Conservation (phyloP, 805 yeast genomes). For the Zygotorulaspora danielsina region DNA sequence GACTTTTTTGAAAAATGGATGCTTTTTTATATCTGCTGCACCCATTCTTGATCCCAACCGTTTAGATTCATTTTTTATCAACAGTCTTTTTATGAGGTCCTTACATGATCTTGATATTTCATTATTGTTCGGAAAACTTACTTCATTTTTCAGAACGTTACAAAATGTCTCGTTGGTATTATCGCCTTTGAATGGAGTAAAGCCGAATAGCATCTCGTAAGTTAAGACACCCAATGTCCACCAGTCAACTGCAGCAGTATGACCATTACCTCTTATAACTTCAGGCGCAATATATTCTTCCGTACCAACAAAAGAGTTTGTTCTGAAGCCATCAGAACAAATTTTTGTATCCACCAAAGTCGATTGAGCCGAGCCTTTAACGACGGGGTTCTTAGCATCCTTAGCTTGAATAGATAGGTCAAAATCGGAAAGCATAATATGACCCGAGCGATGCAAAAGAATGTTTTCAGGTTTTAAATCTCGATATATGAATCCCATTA, state of each 20-base stretch:
- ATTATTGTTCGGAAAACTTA: conserved; percentile 67
- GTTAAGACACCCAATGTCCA: conserved; percentile 95
- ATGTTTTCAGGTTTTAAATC: conserved; percentile 97
- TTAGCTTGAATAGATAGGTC: conserved; percentile 89
- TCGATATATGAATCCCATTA: conserved; percentile 95
- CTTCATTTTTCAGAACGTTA: conserved; percentile 79
- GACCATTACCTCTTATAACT: conserved; percentile 95
- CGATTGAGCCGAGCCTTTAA: conserved; percentile 33
- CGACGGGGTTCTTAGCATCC: conserved; percentile 63
- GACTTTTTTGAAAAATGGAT: conserved; percentile 82
- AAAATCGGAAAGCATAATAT: conserved; percentile 95
- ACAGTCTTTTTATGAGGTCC: conserved; percentile 69
- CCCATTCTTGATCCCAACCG: conserved; percentile 90
- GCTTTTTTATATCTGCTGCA: conserved; percentile 89
- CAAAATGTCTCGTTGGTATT: conserved; percentile 87
- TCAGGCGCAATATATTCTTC: conserved; percentile 99
- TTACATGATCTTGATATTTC: conserved; percentile 72
- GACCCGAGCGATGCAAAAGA: conserved; percentile 91
- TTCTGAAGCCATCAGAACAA: conserved; percentile 92
- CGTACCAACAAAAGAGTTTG: conserved; percentile 97
- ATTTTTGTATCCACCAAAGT: conserved; percentile 76
- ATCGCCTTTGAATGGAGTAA: conserved; percentile 93
- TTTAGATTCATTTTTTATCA: conserved; percentile 84
- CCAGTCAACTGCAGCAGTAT: conserved; percentile 98
- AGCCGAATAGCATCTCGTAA: conserved; percentile 92